Base-by-base conservation (phyloP, 306 rosid genomes). In the Acacia melanoxylon region DNA sequence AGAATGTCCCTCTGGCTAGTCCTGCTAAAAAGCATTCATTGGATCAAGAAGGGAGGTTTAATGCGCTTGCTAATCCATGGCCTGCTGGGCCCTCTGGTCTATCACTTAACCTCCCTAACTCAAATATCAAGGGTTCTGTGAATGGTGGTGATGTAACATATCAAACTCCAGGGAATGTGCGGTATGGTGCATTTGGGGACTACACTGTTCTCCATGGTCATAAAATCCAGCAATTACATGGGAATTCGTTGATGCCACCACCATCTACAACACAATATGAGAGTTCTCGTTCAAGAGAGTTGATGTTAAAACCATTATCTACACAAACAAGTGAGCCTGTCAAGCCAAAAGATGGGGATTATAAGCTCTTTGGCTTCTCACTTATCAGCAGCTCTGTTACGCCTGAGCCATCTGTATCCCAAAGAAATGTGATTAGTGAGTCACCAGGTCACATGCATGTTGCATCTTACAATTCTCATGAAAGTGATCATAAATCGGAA, bases 351-450 rank as follows among this genome's bases (percentile, higher is more conserved):
- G 95, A 91, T 83, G 91, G 91, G 61, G 92, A 91, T 80, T 92
- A 69, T 89, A 94, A 91, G 92, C 89, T 94, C 79, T 94, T 94
- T 75, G 98, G 98, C 72, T 83, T 89, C 74, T 89, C 97, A 54
- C 97, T 94, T 58, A 49, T 84, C 71, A 65, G 86, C 29, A 78
- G 80, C 63, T 82, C 89, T 7, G 20, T 48, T 66, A 59, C 85
- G 73, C 83, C 85, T 17, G 93, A 85, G 49, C 83, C 88, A 59
- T 68, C 83, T 62, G 83, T 80, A 40, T 44, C 85, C 8, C 85
- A 81, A 20, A 81, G 78, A 82, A 86, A 77, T 33, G 73, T 51
- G 83, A 78, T 83, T 35, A 73, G 54, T 8, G 91, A 87, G 80
- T 63, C 89, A 4, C 76, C 72, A 20, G 80, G 75, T 75, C 85